Percentiles rank a stretch among this genome's conserved stretches.
phyloP scores from a whole-genome alignment of 139 green algal species.

The Chlamydomonas sp. region DNA sequence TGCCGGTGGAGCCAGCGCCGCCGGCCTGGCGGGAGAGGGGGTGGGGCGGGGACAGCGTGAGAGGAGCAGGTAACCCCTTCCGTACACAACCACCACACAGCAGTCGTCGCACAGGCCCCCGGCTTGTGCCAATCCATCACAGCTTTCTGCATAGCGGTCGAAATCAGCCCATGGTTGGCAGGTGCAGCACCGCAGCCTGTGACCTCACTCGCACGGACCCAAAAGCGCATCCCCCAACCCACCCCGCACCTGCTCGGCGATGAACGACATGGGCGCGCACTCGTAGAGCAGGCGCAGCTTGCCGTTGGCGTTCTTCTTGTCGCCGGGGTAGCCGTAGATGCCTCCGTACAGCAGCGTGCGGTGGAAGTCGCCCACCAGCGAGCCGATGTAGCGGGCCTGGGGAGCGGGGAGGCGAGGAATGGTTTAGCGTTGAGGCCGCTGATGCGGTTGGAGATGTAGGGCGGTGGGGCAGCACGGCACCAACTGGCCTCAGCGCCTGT shows the following conservation, averaged over 20 bases:
- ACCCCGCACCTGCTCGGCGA: slow-evolving; percentile 83
- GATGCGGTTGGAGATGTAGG: no score
- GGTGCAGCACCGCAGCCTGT: background rate
- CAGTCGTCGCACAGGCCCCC: no score
- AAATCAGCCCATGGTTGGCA: no score
- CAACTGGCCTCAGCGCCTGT: no score
- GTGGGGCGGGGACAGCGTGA: no score
- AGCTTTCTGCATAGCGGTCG: background rate
- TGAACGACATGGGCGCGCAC: slow-evolving; percentile 96
- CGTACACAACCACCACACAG: no score
- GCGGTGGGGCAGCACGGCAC: no score
- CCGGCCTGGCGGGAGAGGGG: slow-evolving; percentile 58
- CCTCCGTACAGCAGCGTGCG: slow-evolving; percentile 96
- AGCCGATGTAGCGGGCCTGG: slow-evolving; percentile 94
- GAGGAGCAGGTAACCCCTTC: no score
- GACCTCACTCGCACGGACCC: background rate
- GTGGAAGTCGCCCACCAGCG: slow-evolving; percentile 97
- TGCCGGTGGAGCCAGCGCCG: slow-evolving; percentile 78
- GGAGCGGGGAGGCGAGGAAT: background rate
- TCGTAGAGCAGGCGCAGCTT: slow-evolving; percentile 99
- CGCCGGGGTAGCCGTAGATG: slow-evolving; percentile 98
- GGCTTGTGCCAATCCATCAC: background rate
- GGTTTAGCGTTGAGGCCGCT: no score
- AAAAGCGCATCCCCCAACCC: background rate
- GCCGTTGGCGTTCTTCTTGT: slow-evolving; percentile 94